Percentiles rank a stretch among this genome's conserved stretches.
These are phyloP conservation scores for Astrephomene gubernaculifera DNA, from an alignment of 139 green algal genomes.

Conservation along the genomic window DNA sequence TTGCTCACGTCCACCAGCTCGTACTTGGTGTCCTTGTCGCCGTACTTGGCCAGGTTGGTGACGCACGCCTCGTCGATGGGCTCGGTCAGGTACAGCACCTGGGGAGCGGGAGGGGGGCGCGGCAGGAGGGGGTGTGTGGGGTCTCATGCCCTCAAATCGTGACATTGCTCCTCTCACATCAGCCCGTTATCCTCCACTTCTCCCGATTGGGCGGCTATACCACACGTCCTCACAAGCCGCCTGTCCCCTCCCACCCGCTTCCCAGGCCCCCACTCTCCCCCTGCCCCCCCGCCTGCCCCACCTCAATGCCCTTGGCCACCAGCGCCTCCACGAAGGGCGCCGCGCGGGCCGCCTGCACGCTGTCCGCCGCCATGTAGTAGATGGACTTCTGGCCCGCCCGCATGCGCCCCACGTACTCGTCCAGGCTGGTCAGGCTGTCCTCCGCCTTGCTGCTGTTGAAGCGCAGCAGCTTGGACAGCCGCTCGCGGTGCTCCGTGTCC, in stretches of 20 bases:
- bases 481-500: slow-evolving; percentile 83
- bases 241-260: not conserved
- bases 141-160: no score
- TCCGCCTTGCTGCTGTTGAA: slow-evolving; percentile 76
- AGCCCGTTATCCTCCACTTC: no score
- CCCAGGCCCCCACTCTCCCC: not conserved
- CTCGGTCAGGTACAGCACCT: slow-evolving; percentile 95
- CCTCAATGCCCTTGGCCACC: slow-evolving; percentile 84
- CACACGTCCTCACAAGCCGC: no score
- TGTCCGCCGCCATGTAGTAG: slow-evolving; percentile 91
- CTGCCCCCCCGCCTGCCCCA: not conserved
- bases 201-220: no score
- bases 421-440: slow-evolving; percentile 75
- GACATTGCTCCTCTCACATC: no score
- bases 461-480: slow-evolving; percentile 88
- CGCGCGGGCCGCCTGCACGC: slow-evolving; percentile 60
- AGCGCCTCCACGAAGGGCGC: slow-evolving; percentile 93
- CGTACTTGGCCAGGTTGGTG: slow-evolving; percentile 86
- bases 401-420: slow-evolving; percentile 94
- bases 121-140: not conserved
- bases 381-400: slow-evolving; percentile 84
- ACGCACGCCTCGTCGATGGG: slow-evolving; percentile 95
- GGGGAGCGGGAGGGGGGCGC: not conserved
- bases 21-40: slow-evolving; percentile 66
- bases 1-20: slow-evolving; percentile 94